Base-by-base conservation (phyloP, 2,329 filamentous ascomycete species). In the Aspergillus sergii region DNA sequence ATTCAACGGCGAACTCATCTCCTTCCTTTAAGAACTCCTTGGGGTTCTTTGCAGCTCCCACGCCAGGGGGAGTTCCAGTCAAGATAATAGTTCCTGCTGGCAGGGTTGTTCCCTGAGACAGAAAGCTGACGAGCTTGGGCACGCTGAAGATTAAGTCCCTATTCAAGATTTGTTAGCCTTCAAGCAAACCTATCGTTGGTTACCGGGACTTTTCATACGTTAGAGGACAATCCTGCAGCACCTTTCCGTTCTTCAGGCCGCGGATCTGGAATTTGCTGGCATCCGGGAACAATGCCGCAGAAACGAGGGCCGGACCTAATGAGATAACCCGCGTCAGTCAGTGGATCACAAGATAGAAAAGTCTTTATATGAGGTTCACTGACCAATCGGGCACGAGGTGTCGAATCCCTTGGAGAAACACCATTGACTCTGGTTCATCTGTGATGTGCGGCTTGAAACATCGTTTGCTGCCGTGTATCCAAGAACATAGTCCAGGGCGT, bases 381-480 rank as follows among this genome's bases (percentile, higher is more conserved):
- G 69, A 74, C 81, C 83, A 28, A 87, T 74, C 0, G 86, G 86
- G 61, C 84, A 87, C 2, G 82, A 79, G 32, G 82, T 82, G 66
- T 88, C 86, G 60, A 88, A 86, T 1, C 85, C 84, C 75, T 88
- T 88, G 28, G 84, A 86, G 71, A 83, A 88, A 62, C 81, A 85
- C 80, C 84, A 86, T 71, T 88, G 85, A 57, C 78, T 79, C 71
- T 84, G 81, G 26, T 80, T 78, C 68, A 84, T 80, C 76, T 89
- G 87, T 59, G 80, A 80, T 57, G 84, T 83, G 4, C 87, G 83
- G 64, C 84, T 85, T 2, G 86, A 88, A 8, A 90, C 83, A 70
- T 90, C 88, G 75, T 90, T 90, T 69, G 83, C 82, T 26, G 83
- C 82, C 0, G 86, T 88, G 72, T 90, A 90, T 32, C 88, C 88